Evolutionary conservation across 371 early-diverging fungal species (phyloP), one percentile per base, ranked within the genome.

Genomic region (Paraphysoderma sedebokerense): DNA sequence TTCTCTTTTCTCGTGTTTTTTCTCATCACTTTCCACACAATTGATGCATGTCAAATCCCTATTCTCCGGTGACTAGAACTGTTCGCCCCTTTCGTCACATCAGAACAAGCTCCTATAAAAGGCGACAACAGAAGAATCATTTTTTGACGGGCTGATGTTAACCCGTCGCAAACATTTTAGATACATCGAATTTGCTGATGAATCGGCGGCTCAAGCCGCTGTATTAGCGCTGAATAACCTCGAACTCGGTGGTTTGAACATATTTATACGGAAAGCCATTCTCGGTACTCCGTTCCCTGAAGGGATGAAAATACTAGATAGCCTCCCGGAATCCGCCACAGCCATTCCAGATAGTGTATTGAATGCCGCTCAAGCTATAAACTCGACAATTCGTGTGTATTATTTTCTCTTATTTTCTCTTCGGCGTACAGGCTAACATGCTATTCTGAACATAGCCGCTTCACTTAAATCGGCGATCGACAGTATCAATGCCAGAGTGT

Each of bases 231-330:
- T 85, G 82, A 76, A 81, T 50, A 67, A 71, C 33, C 81, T 87
- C 47, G 76, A 76, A 56, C 60, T 87, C 38, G 80, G 79, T 17
- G 82, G 79, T 34, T 51, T 72, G 51, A 62, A 58, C 20, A 65
- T 87, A 48, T 72, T 74, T 23, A 79, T 83, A 17, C 51, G 67
- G 33, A 65, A 65, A 41, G 71, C 79, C 30, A 70, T 84, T n/a
- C n/a, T 86, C n/a, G 85, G 85, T 17, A 83, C 82, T 1, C 72
- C 79, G 32, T 50, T 87, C 40, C 76, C 79, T 5, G 73, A 72
- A n/a, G 88, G 88, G 17, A 87, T 87, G 87, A 65, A 68, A 29
- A 67, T 67, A 17, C 58, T 84, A 5, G 13, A 19, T 13, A 17
- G 39, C 1, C 12, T 45, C 0, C 45, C 51, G 6, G 36, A 26